phyloP scores from a whole-genome alignment of 306 rosid genomes.

The Luffa aegyptiaca region DNA sequence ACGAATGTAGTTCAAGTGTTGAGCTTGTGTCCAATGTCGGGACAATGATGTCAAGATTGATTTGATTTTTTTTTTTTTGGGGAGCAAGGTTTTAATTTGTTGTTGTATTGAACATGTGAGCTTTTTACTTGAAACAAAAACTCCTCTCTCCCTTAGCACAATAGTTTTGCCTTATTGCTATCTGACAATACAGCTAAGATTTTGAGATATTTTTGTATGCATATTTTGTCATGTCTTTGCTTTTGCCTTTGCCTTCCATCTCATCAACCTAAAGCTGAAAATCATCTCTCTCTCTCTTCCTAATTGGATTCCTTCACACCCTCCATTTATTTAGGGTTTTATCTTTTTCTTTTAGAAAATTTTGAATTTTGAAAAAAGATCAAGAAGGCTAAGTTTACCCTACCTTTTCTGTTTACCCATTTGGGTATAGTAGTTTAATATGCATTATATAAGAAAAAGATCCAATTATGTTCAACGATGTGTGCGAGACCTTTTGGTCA shows the following conservation, averaged over 20 bases:
- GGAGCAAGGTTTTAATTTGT: no score
- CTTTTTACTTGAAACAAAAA: not conserved
- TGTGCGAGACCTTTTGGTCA: no score
- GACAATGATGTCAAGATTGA: conserved; percentile 13
- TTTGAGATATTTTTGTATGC: not conserved
- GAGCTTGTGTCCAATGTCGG: conserved; percentile 15
- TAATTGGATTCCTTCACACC: conserved; percentile 6
- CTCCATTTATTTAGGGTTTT: not conserved
- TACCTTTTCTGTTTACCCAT: not conserved
- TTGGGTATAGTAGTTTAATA: not conserved
- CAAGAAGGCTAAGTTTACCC: not conserved
- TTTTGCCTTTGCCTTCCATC: conserved; percentile 4
- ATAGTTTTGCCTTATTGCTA: not conserved
- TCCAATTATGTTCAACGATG: no score
- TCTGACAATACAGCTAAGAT: conserved; percentile 9
- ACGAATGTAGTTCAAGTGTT: not conserved
- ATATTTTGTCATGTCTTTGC: not conserved
- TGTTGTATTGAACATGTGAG: not conserved
- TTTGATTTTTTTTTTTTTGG: not conserved
- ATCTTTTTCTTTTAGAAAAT: not conserved
- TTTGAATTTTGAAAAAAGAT: not conserved
- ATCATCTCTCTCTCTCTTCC: not conserved
- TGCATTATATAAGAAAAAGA: no score
- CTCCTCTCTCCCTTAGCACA: not conserved
- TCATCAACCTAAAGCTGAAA: conserved; percentile 2